Evolutionary conservation across 768 basidiomycete species (phyloP).

Genomic region (Podaxis pistillaris): DNA sequence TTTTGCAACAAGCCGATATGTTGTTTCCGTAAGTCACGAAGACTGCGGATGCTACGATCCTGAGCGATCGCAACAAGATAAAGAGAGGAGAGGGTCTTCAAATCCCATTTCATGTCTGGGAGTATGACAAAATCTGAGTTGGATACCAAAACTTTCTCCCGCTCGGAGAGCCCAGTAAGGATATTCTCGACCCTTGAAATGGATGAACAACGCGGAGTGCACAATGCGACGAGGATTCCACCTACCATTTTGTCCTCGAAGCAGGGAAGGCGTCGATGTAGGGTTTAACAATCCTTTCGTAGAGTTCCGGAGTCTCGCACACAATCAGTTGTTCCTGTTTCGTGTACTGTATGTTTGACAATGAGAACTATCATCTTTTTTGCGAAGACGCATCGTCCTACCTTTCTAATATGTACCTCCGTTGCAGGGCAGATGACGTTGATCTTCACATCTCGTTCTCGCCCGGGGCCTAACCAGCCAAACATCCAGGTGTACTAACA

Average conservation of each 20-base stretch:
- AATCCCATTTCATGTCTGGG: constrained; percentile 98
- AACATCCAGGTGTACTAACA: constrained; percentile 79
- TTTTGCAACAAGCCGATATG: constrained; percentile 69
- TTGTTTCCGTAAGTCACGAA: constrained; percentile 68
- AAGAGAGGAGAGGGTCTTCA: constrained; percentile 65
- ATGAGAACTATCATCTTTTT: neutral
- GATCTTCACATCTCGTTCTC: constrained; percentile 71
- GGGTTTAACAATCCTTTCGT: constrained; percentile 66
- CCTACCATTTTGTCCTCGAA: constrained; percentile 79
- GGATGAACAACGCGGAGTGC: neutral
- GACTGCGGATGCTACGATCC: constrained; percentile 57
- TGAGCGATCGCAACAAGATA: constrained; percentile 83
- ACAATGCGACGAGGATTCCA: neutral
- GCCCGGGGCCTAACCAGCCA: constrained; percentile 56
- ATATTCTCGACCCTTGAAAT: constrained; percentile 79
- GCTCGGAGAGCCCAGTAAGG: constrained; percentile 72
- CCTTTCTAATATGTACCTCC: constrained; percentile 86
- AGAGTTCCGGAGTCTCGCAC: constrained; percentile 80
- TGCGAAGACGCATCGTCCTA: constrained; percentile 21
- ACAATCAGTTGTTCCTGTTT: constrained; percentile 71
- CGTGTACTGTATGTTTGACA: constrained; percentile 55
- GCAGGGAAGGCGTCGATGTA: constrained; percentile 78
- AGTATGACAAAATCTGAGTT: constrained; percentile 71
- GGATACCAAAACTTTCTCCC: constrained; percentile 67
- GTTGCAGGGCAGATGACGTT: constrained; percentile 88